These are phyloP conservation scores for Coccomyxa subellipsoidea DNA, from an alignment of 163 green algal genomes.

Conservation along the genomic window DNA sequence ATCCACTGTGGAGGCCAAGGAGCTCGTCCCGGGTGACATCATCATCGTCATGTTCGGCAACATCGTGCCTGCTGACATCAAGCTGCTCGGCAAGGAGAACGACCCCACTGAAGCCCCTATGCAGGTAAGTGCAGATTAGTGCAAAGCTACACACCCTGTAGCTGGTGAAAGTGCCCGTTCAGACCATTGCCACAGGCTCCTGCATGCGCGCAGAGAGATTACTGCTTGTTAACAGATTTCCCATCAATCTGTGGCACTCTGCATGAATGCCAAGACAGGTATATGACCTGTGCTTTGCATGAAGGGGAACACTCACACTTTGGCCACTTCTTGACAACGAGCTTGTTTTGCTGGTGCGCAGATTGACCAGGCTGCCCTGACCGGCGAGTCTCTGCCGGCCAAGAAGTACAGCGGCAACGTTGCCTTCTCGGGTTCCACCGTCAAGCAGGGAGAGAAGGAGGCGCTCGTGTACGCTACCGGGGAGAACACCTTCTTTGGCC, in stretches of 20 bases:
- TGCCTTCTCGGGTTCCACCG: slow-evolving; percentile 75
- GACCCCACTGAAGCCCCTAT: slow-evolving; percentile 58
- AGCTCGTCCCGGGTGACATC: slow-evolving; percentile 73
- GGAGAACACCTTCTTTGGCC: slow-evolving; percentile 86
- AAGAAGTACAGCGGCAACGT: slow-evolving; percentile 84
- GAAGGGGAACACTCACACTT: too few relatives aligned
- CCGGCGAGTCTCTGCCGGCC: slow-evolving; percentile 86
- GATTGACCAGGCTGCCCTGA: slow-evolving; percentile 90
- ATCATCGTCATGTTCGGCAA: slow-evolving; percentile 74
- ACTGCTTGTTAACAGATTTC: too few relatives aligned
- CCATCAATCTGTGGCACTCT: not conserved
- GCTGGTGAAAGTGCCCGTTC: too few relatives aligned
- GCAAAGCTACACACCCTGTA: too few relatives aligned
- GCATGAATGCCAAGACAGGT: too few relatives aligned
- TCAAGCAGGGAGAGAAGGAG: slow-evolving; percentile 75
- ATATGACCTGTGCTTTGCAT: too few relatives aligned
- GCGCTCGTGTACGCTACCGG: slow-evolving; percentile 65
- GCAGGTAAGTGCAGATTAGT: too few relatives aligned
- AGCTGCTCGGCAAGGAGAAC: slow-evolving; percentile 62
- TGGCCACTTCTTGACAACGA: not conserved
- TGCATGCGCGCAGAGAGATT: too few relatives aligned
- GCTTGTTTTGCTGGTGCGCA: slow-evolving; percentile 30
- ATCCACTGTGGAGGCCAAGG: slow-evolving; percentile 44
- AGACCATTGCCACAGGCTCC: too few relatives aligned
- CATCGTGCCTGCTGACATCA: slow-evolving; percentile 81